phyloP scores from a whole-genome alignment of 495 filamentous ascomycete genomes.

The Rusavskia elegans region DNA sequence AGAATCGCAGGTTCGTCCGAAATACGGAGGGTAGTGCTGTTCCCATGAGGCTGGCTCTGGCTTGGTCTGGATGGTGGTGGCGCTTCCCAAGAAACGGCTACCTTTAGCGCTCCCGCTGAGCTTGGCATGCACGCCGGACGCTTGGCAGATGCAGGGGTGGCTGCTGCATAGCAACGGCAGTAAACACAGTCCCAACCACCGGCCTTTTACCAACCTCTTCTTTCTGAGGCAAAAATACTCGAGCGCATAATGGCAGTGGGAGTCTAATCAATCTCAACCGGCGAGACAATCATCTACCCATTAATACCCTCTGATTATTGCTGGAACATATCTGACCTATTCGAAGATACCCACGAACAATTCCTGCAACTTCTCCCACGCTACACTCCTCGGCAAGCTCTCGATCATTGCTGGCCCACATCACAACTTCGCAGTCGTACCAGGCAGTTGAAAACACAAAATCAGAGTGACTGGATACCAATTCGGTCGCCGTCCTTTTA shows the following conservation, averaged over 20 bases:
- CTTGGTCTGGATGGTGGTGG: no score
- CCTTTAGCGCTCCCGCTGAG: not conserved
- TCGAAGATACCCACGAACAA: no score
- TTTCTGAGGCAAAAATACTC: not conserved
- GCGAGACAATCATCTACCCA: not conserved
- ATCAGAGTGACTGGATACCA: slow-evolving; percentile 1
- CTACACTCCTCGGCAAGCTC: not conserved
- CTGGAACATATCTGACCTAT: no score
- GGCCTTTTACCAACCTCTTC: not conserved
- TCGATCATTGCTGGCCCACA: not conserved
- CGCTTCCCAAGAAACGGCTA: no score
- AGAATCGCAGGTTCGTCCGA: no score
- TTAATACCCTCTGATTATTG: not conserved
- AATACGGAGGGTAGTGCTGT: no score
- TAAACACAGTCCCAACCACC: not conserved
- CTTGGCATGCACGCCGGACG: not conserved
- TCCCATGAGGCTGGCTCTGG: no score
- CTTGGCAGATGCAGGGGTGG: not conserved
- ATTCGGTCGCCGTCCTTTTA: slow-evolving; percentile 12
- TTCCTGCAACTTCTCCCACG: not conserved
- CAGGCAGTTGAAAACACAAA: not conserved
- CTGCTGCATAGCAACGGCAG: not conserved
- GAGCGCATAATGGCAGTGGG: not conserved
- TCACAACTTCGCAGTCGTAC: no score
- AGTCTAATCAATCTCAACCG: not conserved